These are phyloP conservation scores for Colletotrichum tabaci DNA, from an alignment of 2,329 filamentous ascomycete species.

Conservation along the genomic window DNA sequence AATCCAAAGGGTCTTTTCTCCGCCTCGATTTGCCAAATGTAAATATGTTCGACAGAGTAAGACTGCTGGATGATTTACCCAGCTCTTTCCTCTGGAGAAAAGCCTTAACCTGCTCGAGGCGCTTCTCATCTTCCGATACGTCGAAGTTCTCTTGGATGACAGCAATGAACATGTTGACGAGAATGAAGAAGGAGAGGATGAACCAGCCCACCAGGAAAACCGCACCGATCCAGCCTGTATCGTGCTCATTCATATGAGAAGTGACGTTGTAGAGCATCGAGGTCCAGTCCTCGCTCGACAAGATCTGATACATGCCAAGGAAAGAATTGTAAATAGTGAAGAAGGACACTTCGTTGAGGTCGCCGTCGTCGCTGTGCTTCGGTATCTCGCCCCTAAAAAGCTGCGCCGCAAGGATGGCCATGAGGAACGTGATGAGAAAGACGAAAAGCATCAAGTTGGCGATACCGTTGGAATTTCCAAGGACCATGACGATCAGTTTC, in stretches of 20 bases:
- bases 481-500: conserved; percentile 87
- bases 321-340: conserved; percentile 95
- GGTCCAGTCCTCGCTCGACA: conserved; percentile 98
- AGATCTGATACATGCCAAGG: conserved; percentile 95
- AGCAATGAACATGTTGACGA: conserved; percentile 99
- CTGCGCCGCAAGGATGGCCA: conserved; percentile 93
- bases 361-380: conserved; percentile 70
- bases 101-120: conserved; percentile 94
- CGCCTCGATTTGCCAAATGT: conserved; percentile 72
- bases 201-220: conserved; percentile 96
- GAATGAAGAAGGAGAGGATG: conserved; percentile 93
- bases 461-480: conserved; percentile 93
- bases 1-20: conserved; percentile 87
- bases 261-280: conserved; percentile 87
- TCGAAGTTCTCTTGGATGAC: conserved; percentile 99
- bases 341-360: conserved; percentile 81
- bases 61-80: conserved; percentile 78
- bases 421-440: conserved; percentile 93
- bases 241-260: conserved; percentile 72
- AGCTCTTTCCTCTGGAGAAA: conserved; percentile 94
- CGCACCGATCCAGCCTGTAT: conserved; percentile 93
- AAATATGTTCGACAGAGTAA: conserved; percentile 82
- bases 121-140: conserved; percentile 98
- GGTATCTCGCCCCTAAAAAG: conserved; percentile 92
- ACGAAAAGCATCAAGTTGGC: conserved; percentile 96